A percentile compares a stretch with the other conserved stretches of the same genome.
Conservation (phyloP, 106 monocot species). For the Acorus gramineus region DNA sequence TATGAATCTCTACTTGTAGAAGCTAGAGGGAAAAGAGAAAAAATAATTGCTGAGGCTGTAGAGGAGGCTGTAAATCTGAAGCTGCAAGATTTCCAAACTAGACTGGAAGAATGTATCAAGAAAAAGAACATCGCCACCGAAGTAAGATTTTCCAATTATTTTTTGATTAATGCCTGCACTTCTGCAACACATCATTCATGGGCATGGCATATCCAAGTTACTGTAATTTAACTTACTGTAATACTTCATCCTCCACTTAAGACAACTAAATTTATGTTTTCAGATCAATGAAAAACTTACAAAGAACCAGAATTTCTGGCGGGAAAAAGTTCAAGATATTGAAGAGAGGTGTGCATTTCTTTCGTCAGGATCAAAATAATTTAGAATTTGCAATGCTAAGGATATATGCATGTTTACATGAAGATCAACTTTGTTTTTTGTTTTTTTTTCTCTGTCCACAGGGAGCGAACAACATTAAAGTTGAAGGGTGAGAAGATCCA, state of each 20-base stretch:
- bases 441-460: slow-evolving; percentile 7
- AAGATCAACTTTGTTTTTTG: slow-evolving; percentile 2
- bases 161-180: neutral
- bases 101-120: slow-evolving; percentile 41
- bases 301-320: slow-evolving; percentile 57
- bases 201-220: neutral
- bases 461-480: slow-evolving; percentile 45
- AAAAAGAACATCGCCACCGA: slow-evolving; percentile 56
- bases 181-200: neutral
- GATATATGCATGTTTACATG: no score
- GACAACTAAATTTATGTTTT: slow-evolving; percentile 4
- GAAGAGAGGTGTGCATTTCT: slow-evolving; percentile 50
- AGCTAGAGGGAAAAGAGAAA: slow-evolving; percentile 39
- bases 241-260: neutral
- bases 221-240: neutral
- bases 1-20: slow-evolving; percentile 70
- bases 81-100: slow-evolving; percentile 45
- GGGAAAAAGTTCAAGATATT: slow-evolving; percentile 54
- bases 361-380: no score
- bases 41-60: slow-evolving; percentile 54
- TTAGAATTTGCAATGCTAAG: no score
- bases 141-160: slow-evolving; percentile 18
- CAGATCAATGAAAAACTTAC: slow-evolving; percentile 73
- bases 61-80: slow-evolving; percentile 53
- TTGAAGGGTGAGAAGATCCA: slow-evolving; percentile 60